A percentile compares a stretch with the other conserved stretches of the same genome.
Evolutionary conservation across 2,329 filamentous ascomycete genomes (phyloP).

Genomic region (Fusarium dlaminii): DNA sequence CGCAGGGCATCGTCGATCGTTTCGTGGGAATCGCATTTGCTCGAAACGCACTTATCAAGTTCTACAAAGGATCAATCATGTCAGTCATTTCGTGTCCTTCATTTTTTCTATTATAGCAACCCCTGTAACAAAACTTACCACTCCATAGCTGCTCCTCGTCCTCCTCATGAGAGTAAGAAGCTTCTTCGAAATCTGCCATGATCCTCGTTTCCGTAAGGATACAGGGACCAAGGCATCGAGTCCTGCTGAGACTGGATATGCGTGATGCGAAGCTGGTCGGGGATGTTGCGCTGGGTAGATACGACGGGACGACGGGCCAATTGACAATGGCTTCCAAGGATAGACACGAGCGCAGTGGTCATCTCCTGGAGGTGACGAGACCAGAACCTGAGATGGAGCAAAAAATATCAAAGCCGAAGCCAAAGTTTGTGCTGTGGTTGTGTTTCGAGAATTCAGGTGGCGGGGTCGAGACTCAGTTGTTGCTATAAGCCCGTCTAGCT

Average conservation of each 20-base stretch:
- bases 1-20: conserved; percentile 86
- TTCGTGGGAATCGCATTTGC: conserved; percentile 62
- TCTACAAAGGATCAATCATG: conserved; percentile 48
- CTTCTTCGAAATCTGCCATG: conserved; percentile 70
- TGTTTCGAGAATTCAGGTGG: conserved; percentile 38
- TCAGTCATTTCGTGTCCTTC: conserved; percentile 23
- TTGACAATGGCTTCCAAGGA: conserved; percentile 29
- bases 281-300: conserved; percentile 15
- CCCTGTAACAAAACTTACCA: conserved; percentile 61
- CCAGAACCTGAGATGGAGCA: conserved; percentile 3
- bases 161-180: conserved; percentile 76
- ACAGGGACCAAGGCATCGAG: conserved; percentile 50
- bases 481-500: conserved; percentile 24
- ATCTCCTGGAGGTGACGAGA: conserved; percentile 31
- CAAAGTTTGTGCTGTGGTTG: conserved; percentile 20
- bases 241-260: conserved; percentile 28
- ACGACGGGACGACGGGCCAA: conserved; percentile 26
- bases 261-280: conserved; percentile 5
- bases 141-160: conserved; percentile 90
- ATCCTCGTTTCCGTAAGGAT: conserved; percentile 45
- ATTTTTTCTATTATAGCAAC: neutral
- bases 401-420: conserved; percentile 13
- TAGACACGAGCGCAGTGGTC: conserved; percentile 26
- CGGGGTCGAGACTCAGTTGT: conserved; percentile 39
- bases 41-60: conserved; percentile 57